Conservation (phyloP, 805 yeast genomes). For the Monosporozyma aerobia region DNA sequence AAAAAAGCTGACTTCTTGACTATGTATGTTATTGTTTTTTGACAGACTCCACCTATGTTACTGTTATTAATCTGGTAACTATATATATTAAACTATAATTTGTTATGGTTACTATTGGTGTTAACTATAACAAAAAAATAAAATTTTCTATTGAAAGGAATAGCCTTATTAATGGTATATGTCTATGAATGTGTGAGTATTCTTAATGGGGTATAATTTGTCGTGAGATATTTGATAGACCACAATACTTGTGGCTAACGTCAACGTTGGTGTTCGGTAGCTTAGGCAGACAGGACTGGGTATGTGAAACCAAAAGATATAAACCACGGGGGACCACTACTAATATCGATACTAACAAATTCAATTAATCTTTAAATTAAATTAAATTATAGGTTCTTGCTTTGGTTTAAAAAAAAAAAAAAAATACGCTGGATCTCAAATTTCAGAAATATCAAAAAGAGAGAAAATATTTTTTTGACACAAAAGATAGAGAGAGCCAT, state of each 20-base stretch:
- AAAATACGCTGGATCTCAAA: not conserved
- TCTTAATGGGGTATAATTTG: not conserved
- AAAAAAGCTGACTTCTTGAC: too few relatives aligned
- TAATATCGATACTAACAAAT: too few relatives aligned
- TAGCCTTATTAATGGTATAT: not conserved
- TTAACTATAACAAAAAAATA: too few relatives aligned
- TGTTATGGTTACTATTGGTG: too few relatives aligned
- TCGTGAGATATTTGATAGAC: not conserved
- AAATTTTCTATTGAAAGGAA: not conserved
- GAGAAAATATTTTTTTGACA: not conserved
- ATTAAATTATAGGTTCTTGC: not conserved
- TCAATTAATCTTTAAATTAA: too few relatives aligned
- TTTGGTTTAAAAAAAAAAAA: not conserved
- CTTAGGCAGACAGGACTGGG: not conserved
- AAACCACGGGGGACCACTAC: too few relatives aligned
- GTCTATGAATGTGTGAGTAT: too few relatives aligned
- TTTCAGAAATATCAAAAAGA: not conserved
- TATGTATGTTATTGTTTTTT: not conserved
- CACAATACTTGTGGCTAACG: not conserved
- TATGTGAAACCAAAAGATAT: too few relatives aligned
- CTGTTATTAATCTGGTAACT: not conserved
- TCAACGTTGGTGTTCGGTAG: not conserved
- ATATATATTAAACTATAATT: too few relatives aligned
- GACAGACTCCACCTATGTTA: not conserved
- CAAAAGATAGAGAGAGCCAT: not conserved